Base-by-base conservation (phyloP, 2,329 filamentous ascomycete genomes). In the Cadophora luteo-olivacea region DNA sequence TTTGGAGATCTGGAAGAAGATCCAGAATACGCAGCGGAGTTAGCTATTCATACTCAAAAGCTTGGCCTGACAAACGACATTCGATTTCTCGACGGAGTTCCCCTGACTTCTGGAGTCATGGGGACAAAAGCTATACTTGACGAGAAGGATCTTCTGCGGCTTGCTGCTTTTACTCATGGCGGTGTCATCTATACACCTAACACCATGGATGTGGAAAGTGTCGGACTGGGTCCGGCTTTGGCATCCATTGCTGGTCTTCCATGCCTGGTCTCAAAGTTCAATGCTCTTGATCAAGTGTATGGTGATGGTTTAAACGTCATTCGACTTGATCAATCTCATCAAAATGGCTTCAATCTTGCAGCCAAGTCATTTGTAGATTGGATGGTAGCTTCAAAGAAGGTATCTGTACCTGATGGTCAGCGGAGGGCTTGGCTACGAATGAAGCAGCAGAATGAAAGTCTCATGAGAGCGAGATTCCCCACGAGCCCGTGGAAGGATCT, bases 1-100 rank as follows among this genome's bases (percentile, higher is more conserved):
- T 63, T 63, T 63, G 61, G 61, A 14, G 61, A 63, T 33, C 61
- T 29, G 24, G 61, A 52, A 33, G 61, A 63, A 33, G 61, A 63
- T 38, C 45, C 25, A 6, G 45, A 33, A 24, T 63, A 63, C 12
- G 61, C 61, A 14, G 61, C 61, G 7, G 45, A 63, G 16, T 33
- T 63, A 11, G 24, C 24, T 4, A 4, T 36, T 9, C 19, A 52
- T 2, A 19, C 45, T 33, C 45, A 22, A 4, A 25, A 63, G 2
- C 3, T 12, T 19, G 45, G 45, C 3, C 22, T 63, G 11, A 36
- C 29, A 25, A 45, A 63, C 24, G 29, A 63, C 14, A 63, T 63
- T 51, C 61, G 61, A 1, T 63, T 63, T 25, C 41, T 63, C 16
- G 61, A 45, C 9, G 61, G 61, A 2, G 61, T 63, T 12, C 61